These are phyloP conservation scores for Thermothelomyces thermophilus DNA, from an alignment of 2,329 filamentous ascomycete species.

Conservation along the genomic window DNA sequence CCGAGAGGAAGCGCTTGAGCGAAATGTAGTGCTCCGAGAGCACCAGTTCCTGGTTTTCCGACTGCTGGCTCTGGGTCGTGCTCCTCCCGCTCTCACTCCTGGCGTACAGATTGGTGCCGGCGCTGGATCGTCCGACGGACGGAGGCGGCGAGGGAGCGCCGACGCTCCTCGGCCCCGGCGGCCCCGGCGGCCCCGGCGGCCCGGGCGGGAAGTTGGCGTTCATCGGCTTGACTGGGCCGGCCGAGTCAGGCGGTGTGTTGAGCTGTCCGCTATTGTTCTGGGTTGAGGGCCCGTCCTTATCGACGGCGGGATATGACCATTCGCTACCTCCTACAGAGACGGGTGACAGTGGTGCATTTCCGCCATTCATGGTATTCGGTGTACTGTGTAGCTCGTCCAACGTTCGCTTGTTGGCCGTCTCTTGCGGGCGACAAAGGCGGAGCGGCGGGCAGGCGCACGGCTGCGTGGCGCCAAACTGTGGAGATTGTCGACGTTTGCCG, in stretches of 20 bases:
- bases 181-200: slow-evolving; percentile 47
- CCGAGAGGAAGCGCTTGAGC: slow-evolving; percentile 67
- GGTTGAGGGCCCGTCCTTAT: slow-evolving; percentile 41
- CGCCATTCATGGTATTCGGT: slow-evolving; percentile 56
- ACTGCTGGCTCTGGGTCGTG: slow-evolving; percentile 47
- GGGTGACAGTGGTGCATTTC: slow-evolving; percentile 72
- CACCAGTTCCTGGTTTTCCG: slow-evolving; percentile 56
- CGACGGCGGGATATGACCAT: slow-evolving; percentile 63
- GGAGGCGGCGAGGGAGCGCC: slow-evolving; percentile 76
- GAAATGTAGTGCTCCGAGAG: slow-evolving; percentile 76
- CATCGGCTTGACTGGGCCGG: slow-evolving; percentile 53
- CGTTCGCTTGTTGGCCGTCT: slow-evolving; percentile 23
- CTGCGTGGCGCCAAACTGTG: slow-evolving; percentile 5
- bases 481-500: slow-evolving; percentile 2
- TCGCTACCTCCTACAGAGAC: slow-evolving; percentile 79
- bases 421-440: slow-evolving; percentile 12
- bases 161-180: slow-evolving; percentile 48
- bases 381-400: slow-evolving; percentile 20
- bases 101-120: slow-evolving; percentile 65
- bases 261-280: slow-evolving; percentile 51
- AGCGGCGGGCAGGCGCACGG: slow-evolving; percentile 1
- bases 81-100: slow-evolving; percentile 60
- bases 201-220: slow-evolving; percentile 51
- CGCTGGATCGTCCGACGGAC: slow-evolving; percentile 79
- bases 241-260: slow-evolving; percentile 64